Base-by-base conservation (phyloP, 768 basidiomycete species). In the Amanita jacksonii region DNA sequence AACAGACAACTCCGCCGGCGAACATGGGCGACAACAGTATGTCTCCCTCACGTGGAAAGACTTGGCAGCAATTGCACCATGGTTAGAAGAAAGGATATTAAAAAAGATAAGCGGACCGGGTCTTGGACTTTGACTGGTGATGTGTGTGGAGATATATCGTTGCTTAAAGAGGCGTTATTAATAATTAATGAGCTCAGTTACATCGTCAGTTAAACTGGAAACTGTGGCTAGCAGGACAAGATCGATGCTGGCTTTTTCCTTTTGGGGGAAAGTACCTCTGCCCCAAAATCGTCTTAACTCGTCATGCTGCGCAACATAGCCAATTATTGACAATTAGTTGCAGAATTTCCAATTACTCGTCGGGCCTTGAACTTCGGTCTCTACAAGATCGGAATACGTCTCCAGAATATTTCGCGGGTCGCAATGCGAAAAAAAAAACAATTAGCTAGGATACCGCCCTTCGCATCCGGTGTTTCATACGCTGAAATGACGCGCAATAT, bases 11-110 rank as follows among this genome's bases (percentile, higher is more conserved):
- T 68, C 69, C 19, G 50, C 53, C 16, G 54, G 57, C 39, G 73
- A 69, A 12, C 54, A 67, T 3, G 68, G 74, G 38, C 64, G 76
- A 32, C 65, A 65, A 13, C 81, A 79, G 38, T 88, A 79, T 56
- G 76, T 75, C 5, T 85, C 84, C 8, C 77, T 89, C 47, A 72
- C 70, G 0, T 81, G 77, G 77, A 62, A 64, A 15, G 87, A 89
- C 57, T 61, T 90, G 30, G 68, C 69, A 56, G 70, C 76, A 24
- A 75, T 88, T 46, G 82, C 86, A 30, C 87, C 85, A 3, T 89
- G 87, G 87, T 73, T 89, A 65, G 72, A 79, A 46, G 74, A 78
- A 42, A 66, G 65, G 44, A 69, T 85, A 45, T 72, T 77, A 23
- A 78, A 68, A 54, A 73, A 67, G 54, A 79, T 88, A 48, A 69